These are phyloP conservation scores for Wallacemonas sp. DNA, from an alignment of 208 protist genomes.

Conservation along the genomic window DNA sequence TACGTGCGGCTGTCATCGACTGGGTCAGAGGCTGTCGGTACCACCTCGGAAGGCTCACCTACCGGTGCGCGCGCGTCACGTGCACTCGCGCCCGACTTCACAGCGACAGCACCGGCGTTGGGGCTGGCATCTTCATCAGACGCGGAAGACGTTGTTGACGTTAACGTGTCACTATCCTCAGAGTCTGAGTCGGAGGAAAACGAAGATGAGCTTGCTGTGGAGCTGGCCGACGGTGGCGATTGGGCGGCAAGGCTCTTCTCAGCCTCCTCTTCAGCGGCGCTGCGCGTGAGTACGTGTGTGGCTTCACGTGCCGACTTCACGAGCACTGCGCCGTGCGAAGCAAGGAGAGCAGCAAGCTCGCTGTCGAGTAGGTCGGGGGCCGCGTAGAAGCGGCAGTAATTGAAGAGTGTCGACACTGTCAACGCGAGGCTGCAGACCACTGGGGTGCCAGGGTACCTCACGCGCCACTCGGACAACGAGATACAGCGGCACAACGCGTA, in stretches of 20 bases:
- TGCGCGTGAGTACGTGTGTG: constrained; percentile 50
- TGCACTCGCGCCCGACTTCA: too few relatives aligned
- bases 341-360: constrained; percentile 33
- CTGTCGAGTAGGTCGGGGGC: constrained; percentile 7
- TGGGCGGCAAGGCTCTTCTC: constrained; percentile 3
- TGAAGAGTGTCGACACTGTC: constrained; percentile 38
- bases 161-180: neutral
- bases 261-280: constrained; percentile 4
- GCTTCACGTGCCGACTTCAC: constrained; percentile 34
- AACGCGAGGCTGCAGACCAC: constrained; percentile 47
- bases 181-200: neutral
- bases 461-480: constrained; percentile 54
- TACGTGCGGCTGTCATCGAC: neutral
- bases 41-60: too few relatives aligned
- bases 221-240: constrained; percentile 4
- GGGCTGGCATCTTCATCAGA: neutral
- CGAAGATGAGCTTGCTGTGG: constrained; percentile 3
- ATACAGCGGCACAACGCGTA: constrained; percentile 62
- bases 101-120: too few relatives aligned
- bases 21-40: constrained; percentile 2
- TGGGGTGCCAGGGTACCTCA: constrained; percentile 64
- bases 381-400: constrained; percentile 60
- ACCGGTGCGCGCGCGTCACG: too few relatives aligned
- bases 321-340: constrained; percentile 48
- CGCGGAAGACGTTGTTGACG: constrained; percentile 10